Base-by-base conservation (phyloP, 768 basidiomycete species). In the Rhizopogon vinicolor region DNA sequence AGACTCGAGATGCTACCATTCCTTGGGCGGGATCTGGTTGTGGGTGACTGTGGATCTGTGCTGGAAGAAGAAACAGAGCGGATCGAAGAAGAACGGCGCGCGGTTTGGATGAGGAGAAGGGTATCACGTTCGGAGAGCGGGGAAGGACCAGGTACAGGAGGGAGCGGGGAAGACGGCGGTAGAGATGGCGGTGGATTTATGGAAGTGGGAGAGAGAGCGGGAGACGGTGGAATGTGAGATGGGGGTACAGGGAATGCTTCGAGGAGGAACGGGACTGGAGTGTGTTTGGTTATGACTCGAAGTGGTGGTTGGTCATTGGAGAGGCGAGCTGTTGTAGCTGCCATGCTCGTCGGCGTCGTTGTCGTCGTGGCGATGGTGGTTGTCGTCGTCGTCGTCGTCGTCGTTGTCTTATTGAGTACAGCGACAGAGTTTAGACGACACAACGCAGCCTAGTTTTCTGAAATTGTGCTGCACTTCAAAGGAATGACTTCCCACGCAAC, bases 71-170 rank as follows among this genome's bases (percentile, higher is more conserved):
- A 29, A 13, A 33, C 10, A 7, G 33, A 46, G 9, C 25, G 25
- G 10, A 48, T 31, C 10, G 45, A 48, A 29, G 45, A 48, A 14
- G 46, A 25, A 25, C 28, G 18, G 18, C 46, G 29, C 12, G 46
- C 14, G 8, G 5, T 29, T 29, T 48, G 22, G 16, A 51, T 13
- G 13, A 40, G 9, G 16, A 46, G 28, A 22, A 49, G 5, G n/a
- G 31, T 33, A 1, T 44, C 41, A 5, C 19, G 13, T 48, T 29
- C 45, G 3, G 4, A 75, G 25, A 84, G 74, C 18, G 81, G 74
- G 2, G 83, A 83, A 0, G 82, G 82, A 2, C 82, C 85, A 0
- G 87, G 87, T 1, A 88, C 60, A 3, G 87, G 85, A 0, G 87
- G 87, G 3, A 88, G 77, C 0, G 87, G 86, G 0, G 73, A 61